A percentile compares a stretch with the other conserved stretches of the same genome.
phyloP scores from a whole-genome alignment of 176 grass and related monocot genomes.

The Oryza glumipatula region DNA sequence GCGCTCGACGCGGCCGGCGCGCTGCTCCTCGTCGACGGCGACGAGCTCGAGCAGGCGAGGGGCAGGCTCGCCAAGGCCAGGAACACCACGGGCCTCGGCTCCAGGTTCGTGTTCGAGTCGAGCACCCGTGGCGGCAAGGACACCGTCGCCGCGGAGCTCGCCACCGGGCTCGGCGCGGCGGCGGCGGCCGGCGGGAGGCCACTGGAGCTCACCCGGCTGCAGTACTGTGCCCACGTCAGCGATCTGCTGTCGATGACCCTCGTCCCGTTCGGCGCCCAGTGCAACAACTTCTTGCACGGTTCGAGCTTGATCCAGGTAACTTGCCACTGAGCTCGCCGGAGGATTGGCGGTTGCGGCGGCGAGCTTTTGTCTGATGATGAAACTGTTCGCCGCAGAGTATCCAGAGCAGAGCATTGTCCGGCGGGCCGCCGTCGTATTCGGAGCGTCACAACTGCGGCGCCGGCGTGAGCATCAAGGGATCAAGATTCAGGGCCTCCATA shows the following conservation, averaged over 20 bases:
- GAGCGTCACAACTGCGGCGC: slow-evolving; percentile 55
- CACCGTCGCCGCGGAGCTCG: slow-evolving; percentile 73
- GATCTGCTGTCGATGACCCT: slow-evolving; percentile 57
- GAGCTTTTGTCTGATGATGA: slow-evolving; percentile 15
- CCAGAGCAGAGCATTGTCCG: slow-evolving; percentile 31
- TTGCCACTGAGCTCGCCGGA: neutral
- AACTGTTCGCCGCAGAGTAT: slow-evolving; percentile 42
- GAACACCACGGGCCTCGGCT: slow-evolving; percentile 61
- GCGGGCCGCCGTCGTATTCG: slow-evolving; percentile 54
- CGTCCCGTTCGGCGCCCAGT: slow-evolving; percentile 74
- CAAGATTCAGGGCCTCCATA: slow-evolving; percentile 54
- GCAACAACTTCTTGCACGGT: slow-evolving; percentile 57
- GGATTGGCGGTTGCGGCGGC: neutral
- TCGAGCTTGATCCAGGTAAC: slow-evolving; percentile 56
- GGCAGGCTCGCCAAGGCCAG: slow-evolving; percentile 28
- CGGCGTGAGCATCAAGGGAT: slow-evolving; percentile 59
- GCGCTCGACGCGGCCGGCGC: slow-evolving; percentile 43
- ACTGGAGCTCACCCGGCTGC: slow-evolving; percentile 70
- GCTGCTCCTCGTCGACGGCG: slow-evolving; percentile 34
- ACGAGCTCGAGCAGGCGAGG: slow-evolving; percentile 25
- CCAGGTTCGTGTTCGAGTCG: slow-evolving; percentile 72
- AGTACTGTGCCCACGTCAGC: slow-evolving; percentile 65
- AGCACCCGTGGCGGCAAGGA: slow-evolving; percentile 71
- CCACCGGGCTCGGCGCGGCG: slow-evolving; percentile 34
- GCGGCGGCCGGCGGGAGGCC: slow-evolving; percentile 55